phyloP scores from a whole-genome alignment of 73 alveolate species.

The Paramecium primaurelia region DNA sequence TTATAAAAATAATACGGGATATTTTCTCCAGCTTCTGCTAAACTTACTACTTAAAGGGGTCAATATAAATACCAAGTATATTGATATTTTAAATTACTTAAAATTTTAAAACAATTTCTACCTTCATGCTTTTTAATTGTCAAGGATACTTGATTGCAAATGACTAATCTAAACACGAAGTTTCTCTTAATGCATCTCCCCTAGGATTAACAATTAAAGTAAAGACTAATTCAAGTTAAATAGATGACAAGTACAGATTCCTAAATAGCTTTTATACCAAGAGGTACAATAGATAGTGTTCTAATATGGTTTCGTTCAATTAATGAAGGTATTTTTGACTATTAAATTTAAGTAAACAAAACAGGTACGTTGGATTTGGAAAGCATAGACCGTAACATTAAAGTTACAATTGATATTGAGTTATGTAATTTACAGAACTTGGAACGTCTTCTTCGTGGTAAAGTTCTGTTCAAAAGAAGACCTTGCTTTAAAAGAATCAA shows the following conservation, averaged over 20 bases:
- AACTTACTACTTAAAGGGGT: not conserved
- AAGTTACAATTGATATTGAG: not conserved
- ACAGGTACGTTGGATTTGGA: conserved; percentile 15
- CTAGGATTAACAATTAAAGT: not conserved
- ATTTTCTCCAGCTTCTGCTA: not conserved
- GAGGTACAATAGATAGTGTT: not conserved
- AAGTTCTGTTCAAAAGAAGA: not conserved
- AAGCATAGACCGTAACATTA: not conserved
- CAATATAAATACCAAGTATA: not conserved
- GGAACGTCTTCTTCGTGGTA: not conserved
- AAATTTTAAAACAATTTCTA: not conserved
- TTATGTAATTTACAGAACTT: not conserved
- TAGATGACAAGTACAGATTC: not conserved
- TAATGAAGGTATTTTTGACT: not conserved
- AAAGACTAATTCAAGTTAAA: not conserved
- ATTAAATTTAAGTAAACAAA: not conserved
- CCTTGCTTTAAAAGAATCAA: not conserved
- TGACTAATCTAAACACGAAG: not conserved
- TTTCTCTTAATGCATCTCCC: not conserved
- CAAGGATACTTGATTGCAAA: not conserved
- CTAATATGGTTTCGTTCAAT: not conserved
- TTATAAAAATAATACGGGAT: not conserved
- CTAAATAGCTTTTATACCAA: not conserved
- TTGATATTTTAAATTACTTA: not conserved
- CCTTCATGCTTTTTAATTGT: not conserved